Evolutionary conservation across 176 grass and related monocot genomes (phyloP).

Genomic region (Musa itinerans): DNA sequence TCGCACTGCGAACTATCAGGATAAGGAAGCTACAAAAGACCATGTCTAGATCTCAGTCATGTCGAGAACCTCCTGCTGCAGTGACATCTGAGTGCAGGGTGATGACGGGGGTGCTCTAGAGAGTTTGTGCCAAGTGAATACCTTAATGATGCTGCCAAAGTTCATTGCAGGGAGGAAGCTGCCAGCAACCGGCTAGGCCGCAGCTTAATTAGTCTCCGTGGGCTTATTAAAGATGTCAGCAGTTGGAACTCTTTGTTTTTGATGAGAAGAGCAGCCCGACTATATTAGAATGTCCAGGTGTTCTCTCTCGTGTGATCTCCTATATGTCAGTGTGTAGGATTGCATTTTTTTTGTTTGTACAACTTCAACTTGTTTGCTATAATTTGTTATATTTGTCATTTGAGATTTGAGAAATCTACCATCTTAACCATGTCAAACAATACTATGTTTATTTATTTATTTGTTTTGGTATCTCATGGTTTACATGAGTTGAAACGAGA

Average conservation of each 20-base stretch:
- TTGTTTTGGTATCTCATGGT: background rate
- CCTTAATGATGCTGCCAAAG: background rate
- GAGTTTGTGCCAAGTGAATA: background rate
- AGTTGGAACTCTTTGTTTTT: background rate
- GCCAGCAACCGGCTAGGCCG: background rate
- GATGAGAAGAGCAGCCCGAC: slow-evolving; percentile 8
- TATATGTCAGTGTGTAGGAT: slow-evolving; percentile 1
- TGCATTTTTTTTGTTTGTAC: slow-evolving; percentile 4
- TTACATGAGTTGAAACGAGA: background rate
- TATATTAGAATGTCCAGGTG: slow-evolving; percentile 13
- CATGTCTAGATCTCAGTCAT: background rate
- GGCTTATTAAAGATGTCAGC: background rate
- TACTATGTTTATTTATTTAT: background rate
- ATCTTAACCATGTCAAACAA: background rate
- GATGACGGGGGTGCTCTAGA: background rate
- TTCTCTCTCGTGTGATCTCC: background rate
- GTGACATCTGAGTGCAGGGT: too few relatives aligned
- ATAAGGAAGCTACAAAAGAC: background rate
- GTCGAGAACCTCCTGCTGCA: background rate
- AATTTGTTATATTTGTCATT: background rate
- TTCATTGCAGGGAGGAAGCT: background rate
- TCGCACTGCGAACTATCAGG: background rate
- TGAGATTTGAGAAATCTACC: background rate
- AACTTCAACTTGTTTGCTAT: background rate
- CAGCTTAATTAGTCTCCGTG: background rate